Conservation (phyloP, 2,329 filamentous ascomycete species). For the Cladophialophora carrionii region DNA sequence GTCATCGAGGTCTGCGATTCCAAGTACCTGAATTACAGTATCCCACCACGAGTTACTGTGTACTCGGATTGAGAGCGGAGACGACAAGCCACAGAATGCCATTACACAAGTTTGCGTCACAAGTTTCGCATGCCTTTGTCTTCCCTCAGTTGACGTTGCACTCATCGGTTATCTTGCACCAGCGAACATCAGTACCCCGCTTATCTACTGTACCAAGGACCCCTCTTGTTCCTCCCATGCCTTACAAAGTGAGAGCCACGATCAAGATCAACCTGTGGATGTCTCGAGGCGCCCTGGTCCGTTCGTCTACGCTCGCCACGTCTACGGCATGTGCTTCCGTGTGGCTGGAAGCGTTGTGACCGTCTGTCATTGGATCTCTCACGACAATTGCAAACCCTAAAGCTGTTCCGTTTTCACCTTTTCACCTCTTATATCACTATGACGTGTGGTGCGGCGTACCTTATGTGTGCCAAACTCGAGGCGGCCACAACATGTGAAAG, state of each 20-base stretch:
- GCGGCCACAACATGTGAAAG: not conserved
- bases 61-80: not conserved
- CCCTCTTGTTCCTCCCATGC: not conserved
- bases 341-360: not conserved
- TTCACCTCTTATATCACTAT: not conserved
- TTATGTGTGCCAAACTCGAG: no score
- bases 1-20: no score
- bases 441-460: not conserved
- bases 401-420: no score
- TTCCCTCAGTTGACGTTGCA: not conserved
- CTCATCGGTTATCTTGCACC: not conserved
- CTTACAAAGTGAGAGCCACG: not conserved
- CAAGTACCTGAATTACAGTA: no score
- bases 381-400: not conserved
- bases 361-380: not conserved
- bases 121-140: not conserved
- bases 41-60: no score
- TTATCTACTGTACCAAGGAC: not conserved
- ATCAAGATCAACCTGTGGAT: not conserved
- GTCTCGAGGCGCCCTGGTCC: not conserved
- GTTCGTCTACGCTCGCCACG: not conserved
- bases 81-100: no score
- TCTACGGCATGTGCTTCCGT: not conserved
- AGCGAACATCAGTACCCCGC: not conserved
- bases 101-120: not conserved